Evolutionary conservation across 306 rosid genomes (phyloP).

Genomic region (Cicer pinnatifidum): DNA sequence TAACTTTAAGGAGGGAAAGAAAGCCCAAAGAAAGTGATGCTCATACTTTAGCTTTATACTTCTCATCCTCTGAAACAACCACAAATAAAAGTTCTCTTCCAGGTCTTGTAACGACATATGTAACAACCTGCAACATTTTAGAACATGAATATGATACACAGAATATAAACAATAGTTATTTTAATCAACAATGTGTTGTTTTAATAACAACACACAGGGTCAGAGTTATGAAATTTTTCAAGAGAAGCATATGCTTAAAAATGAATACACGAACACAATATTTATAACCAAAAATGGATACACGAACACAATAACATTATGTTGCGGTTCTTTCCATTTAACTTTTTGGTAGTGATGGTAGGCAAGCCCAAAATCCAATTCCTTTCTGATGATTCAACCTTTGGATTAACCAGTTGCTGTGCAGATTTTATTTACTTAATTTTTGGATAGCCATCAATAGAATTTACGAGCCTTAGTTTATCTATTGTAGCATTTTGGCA

Average conservation of each 20-base stretch:
- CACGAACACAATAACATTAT: too few relatives aligned
- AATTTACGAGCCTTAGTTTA: not conserved
- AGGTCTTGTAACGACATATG: constrained; percentile 91
- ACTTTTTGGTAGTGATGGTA: constrained; percentile 1
- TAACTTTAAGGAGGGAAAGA: constrained; percentile 19
- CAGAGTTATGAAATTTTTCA: constrained; percentile 24
- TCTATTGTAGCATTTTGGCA: not conserved
- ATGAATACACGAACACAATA: not conserved
- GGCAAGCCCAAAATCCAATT: not conserved
- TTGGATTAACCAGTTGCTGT: not conserved
- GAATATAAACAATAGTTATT: constrained; percentile 4
- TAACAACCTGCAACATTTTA: constrained; percentile 69
- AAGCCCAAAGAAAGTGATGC: constrained; percentile 31
- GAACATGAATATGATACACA: constrained; percentile 34
- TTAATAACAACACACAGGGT: not conserved
- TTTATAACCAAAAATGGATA: not conserved
- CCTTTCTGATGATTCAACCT: not conserved
- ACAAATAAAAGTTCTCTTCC: constrained; percentile 93
- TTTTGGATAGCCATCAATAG: not conserved
- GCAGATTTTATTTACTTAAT: not conserved
- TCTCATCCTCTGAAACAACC: constrained; percentile 95
- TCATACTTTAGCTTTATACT: constrained; percentile 91
- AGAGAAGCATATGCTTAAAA: constrained; percentile 1
- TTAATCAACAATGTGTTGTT: constrained; percentile 17
- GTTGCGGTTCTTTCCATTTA: not conserved